These are phyloP conservation scores for Backusella psychrophila DNA, from an alignment of 192 early-diverging fungal species.

Conservation along the genomic window DNA sequence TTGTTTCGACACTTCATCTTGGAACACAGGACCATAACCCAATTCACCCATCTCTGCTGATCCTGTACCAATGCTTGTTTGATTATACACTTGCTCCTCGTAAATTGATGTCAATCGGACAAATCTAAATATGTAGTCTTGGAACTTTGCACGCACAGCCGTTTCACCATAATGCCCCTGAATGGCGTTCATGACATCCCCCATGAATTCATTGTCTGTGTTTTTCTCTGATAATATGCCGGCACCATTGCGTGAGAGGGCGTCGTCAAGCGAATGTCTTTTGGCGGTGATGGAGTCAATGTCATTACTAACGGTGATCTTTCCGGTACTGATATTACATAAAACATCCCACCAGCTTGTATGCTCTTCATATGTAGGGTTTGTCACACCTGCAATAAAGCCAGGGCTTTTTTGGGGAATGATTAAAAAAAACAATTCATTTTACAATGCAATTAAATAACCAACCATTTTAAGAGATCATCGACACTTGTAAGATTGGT, in stretches of 20 bases:
- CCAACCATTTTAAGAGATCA: slow-evolving; percentile 69
- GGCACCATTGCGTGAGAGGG: neutral
- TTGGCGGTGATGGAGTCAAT: slow-evolving; percentile 28
- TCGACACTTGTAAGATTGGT: slow-evolving; percentile 86
- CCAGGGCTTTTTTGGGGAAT: slow-evolving; percentile 55
- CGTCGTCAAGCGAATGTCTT: slow-evolving; percentile 12
- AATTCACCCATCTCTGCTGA: slow-evolving; percentile 39
- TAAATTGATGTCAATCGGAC: slow-evolving; percentile 74
- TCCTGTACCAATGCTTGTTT: slow-evolving; percentile 61
- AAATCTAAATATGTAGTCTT: slow-evolving; percentile 83
- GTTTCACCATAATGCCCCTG: slow-evolving; percentile 84
- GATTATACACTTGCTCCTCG: slow-evolving; percentile 64
- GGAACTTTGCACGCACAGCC: slow-evolving; percentile 82
- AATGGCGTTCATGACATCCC: slow-evolving; percentile 62
- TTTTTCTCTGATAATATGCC: neutral
- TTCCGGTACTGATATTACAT: slow-evolving; percentile 90
- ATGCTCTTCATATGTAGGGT: slow-evolving; percentile 90
- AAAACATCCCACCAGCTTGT: slow-evolving; percentile 93
- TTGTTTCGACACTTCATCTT: slow-evolving; percentile 60
- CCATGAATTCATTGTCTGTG: slow-evolving; percentile 56
- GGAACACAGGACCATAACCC: slow-evolving; percentile 70
- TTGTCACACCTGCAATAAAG: slow-evolving; percentile 97
- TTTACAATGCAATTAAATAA: neutral
- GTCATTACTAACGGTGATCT: slow-evolving; percentile 85
- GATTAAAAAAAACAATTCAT: slow-evolving; percentile 2